Conservation (phyloP, 148 eudicot genomes). For the Polygonum maritimum region DNA sequence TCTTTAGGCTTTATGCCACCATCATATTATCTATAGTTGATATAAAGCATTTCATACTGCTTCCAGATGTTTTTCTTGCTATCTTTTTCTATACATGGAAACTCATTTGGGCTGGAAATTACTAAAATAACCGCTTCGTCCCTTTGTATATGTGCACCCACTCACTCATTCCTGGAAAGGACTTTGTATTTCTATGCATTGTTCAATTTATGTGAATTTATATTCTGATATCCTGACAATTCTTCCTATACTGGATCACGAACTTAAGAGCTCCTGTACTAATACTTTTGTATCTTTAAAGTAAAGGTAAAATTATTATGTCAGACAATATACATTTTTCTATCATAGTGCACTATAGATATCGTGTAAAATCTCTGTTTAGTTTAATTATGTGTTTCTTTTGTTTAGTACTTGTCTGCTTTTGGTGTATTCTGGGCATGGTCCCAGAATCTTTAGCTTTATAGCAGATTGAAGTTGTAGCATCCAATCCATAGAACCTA, state of each 20-base stretch:
- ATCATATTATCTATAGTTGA: neutral
- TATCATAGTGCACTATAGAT: neutral
- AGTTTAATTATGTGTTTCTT: neutral
- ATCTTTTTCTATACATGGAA: neutral
- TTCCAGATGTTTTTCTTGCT: neutral
- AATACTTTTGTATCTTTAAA: neutral
- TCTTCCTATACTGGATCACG: neutral
- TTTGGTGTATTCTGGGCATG: neutral
- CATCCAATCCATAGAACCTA: neutral
- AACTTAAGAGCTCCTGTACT: neutral
- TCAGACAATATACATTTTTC: neutral
- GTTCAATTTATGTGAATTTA: neutral
- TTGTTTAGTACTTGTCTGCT: neutral
- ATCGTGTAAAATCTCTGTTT: neutral
- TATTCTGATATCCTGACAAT: neutral
- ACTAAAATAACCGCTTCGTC: neutral
- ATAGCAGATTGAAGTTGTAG: neutral
- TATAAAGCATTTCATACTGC: neutral
- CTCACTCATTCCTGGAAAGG: neutral
- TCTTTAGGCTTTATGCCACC: neutral
- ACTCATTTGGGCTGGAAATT: neutral
- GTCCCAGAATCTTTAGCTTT: conserved; percentile 3
- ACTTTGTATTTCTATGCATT: neutral
- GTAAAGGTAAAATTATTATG: neutral
- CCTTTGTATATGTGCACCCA: neutral